phyloP scores from a whole-genome alignment of 331 rosid species.

The Spiraea crenata region DNA sequence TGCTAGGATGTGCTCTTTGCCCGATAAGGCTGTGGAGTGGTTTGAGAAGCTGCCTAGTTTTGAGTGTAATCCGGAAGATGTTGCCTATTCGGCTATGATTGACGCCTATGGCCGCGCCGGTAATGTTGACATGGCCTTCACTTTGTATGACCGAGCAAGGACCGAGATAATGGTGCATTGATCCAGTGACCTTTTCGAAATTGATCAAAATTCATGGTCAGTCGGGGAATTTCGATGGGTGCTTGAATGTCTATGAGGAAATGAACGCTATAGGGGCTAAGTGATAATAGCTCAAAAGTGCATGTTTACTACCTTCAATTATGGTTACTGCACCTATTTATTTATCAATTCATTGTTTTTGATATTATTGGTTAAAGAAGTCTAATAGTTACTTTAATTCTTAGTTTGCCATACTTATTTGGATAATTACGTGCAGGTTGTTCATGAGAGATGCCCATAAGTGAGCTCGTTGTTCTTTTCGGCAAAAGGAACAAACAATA shows the following conservation, averaged over 20 bases:
- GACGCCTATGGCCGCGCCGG: conserved; percentile 76
- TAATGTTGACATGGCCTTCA: conserved; percentile 65
- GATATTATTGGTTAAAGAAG: no score
- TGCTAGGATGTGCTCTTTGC: conserved; percentile 53
- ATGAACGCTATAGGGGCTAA: conserved; percentile 80
- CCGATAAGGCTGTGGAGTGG: conserved; percentile 72
- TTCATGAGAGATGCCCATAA: no score
- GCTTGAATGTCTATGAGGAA: conserved; percentile 73
- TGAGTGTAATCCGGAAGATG: conserved; percentile 58
- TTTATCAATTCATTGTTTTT: no score
- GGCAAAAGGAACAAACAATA: no score
- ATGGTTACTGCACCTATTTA: no score
- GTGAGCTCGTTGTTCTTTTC: no score
- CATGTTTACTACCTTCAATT: no score
- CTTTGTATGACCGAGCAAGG: conserved; percentile 67
- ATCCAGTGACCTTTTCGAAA: conserved; percentile 49
- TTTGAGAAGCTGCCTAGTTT: conserved; percentile 75
- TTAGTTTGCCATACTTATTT: no score
- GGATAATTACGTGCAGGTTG: no score
- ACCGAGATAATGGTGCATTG: conserved; percentile 73
- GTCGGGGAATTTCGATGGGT: conserved; percentile 66
- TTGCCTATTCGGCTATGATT: conserved; percentile 57
- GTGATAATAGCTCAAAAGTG: no score
- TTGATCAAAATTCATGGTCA: conserved; percentile 73
- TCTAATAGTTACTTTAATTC: no score